These are phyloP conservation scores for Cyclanthera cordifolia DNA, from an alignment of 306 rosid species.

Conservation along the genomic window DNA sequence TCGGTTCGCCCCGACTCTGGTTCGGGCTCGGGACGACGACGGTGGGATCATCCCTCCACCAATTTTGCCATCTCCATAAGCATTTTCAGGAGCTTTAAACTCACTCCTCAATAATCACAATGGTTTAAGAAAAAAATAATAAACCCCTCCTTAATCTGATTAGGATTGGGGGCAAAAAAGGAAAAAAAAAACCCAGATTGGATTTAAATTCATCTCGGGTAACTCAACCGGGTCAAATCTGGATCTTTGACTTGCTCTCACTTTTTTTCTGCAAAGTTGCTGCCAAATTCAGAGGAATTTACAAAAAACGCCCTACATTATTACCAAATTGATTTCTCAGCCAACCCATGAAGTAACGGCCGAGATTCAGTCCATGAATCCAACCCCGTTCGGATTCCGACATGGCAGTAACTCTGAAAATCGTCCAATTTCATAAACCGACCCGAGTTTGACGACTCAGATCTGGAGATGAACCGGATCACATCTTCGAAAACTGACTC, in stretches of 20 bases:
- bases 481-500: slow-evolving; percentile 54
- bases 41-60: slow-evolving; percentile 31
- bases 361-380: slow-evolving; percentile 76
- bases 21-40: slow-evolving; percentile 78
- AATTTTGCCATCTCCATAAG: slow-evolving; percentile 58
- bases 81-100: slow-evolving; percentile 35
- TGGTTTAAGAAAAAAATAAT: neutral
- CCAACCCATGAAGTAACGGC: slow-evolving; percentile 53
- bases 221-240: slow-evolving; percentile 23
- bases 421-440: slow-evolving; percentile 46
- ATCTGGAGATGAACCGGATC: slow-evolving; percentile 46
- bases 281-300: neutral
- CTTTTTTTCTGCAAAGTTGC: slow-evolving; percentile 9
- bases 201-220: slow-evolving; percentile 4
- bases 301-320: neutral
- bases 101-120: slow-evolving; percentile 2
- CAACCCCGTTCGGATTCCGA: slow-evolving; percentile 26
- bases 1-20: neutral
- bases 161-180: neutral
- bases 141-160: neutral
- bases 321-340: slow-evolving; percentile 56
- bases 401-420: slow-evolving; percentile 45
- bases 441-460: slow-evolving; percentile 32
- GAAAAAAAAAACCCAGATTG: neutral
- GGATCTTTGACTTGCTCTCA: slow-evolving; percentile 7